Evolutionary conservation across 2,329 filamentous ascomycete genomes (phyloP).

Genomic region (Hawksworthiomyces lignivorus): DNA sequence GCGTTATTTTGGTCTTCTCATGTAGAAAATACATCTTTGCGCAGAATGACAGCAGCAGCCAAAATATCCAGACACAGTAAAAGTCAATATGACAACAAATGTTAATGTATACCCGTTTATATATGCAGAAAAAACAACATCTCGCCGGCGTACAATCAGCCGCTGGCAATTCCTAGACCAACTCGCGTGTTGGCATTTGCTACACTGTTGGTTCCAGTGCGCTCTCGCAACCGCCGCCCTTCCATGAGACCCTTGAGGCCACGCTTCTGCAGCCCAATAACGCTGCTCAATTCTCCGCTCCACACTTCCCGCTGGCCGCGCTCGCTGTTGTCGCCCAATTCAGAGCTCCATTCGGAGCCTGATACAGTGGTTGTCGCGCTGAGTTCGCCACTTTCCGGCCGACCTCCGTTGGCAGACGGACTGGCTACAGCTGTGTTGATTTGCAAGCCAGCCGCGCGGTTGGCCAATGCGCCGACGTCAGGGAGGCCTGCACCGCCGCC

Average conservation of each 20-base stretch:
- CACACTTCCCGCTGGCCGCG: slow-evolving; percentile 59
- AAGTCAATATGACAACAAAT: background rate
- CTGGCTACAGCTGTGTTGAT: slow-evolving; percentile 39
- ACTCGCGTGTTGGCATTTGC: slow-evolving; percentile 5
- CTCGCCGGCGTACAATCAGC: background rate
- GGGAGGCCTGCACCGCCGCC: slow-evolving; percentile 19
- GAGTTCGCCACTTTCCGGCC: slow-evolving; percentile 39
- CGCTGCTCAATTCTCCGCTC: slow-evolving; percentile 73
- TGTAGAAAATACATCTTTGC: too few relatives aligned
- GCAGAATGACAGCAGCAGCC: background rate
- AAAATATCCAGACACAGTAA: too few relatives aligned
- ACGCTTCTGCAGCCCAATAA: slow-evolving; percentile 92
- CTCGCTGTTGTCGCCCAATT: slow-evolving; percentile 43
- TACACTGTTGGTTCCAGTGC: slow-evolving; percentile 38
- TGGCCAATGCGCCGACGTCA: slow-evolving; percentile 24
- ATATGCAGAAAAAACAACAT: background rate
- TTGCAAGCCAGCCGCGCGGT: slow-evolving; percentile 32
- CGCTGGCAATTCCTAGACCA: slow-evolving; percentile 16
- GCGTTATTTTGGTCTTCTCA: too few relatives aligned
- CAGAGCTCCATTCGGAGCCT: slow-evolving; percentile 50
- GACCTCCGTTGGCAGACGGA: slow-evolving; percentile 17
- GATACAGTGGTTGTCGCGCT: slow-evolving; percentile 44
- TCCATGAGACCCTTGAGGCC: slow-evolving; percentile 92
- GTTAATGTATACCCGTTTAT: too few relatives aligned
- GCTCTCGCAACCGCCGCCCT: slow-evolving; percentile 74